Percentiles rank a stretch among this genome's conserved stretches.
Conservation (phyloP, 805 yeast species). For the Nakazawaea ishiwadae region DNA sequence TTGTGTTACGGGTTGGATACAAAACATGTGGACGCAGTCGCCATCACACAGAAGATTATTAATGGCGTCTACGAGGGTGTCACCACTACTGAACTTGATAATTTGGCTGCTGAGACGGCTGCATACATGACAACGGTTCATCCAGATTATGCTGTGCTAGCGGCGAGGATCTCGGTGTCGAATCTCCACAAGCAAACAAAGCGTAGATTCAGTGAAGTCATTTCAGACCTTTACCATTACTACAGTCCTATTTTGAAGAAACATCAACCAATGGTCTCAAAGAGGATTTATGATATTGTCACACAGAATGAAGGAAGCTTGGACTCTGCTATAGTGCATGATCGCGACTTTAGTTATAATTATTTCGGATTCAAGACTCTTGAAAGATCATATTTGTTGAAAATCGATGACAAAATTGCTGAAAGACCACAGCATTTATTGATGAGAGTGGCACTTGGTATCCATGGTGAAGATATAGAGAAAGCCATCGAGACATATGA, state of each 20-base stretch:
- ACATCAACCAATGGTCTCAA: slow-evolving; percentile 66
- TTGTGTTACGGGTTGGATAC: slow-evolving; percentile 93
- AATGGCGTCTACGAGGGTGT: slow-evolving; percentile 98
- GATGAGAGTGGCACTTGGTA: slow-evolving; percentile 60
- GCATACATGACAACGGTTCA: slow-evolving; percentile 97
- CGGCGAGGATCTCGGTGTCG: slow-evolving; percentile 94
- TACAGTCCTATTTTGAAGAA: slow-evolving; percentile 73
- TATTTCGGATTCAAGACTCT: slow-evolving; percentile 60
- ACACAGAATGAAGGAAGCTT: slow-evolving; percentile 58
- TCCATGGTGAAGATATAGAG: slow-evolving; percentile 50
- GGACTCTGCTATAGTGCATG: slow-evolving; percentile 68
- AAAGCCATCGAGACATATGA: slow-evolving; percentile 52
- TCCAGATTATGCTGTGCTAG: slow-evolving; percentile 94
- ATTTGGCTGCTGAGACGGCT: slow-evolving; percentile 89
- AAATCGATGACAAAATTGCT: slow-evolving; percentile 51
- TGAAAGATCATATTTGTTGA: slow-evolving; percentile 53
- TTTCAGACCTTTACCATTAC: slow-evolving; percentile 68
- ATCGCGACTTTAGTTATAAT: slow-evolving; percentile 58
- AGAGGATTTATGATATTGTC: slow-evolving; percentile 60
- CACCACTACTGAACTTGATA: slow-evolving; percentile 81
- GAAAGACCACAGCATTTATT: slow-evolving; percentile 60
- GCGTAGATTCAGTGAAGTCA: slow-evolving; percentile 75
- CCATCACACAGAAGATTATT: slow-evolving; percentile 92
- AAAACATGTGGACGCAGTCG: slow-evolving; percentile 88
- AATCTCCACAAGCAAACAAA: slow-evolving; percentile 93